Base-by-base conservation (phyloP, 441 rosid species). In the Sinapis alba region DNA sequence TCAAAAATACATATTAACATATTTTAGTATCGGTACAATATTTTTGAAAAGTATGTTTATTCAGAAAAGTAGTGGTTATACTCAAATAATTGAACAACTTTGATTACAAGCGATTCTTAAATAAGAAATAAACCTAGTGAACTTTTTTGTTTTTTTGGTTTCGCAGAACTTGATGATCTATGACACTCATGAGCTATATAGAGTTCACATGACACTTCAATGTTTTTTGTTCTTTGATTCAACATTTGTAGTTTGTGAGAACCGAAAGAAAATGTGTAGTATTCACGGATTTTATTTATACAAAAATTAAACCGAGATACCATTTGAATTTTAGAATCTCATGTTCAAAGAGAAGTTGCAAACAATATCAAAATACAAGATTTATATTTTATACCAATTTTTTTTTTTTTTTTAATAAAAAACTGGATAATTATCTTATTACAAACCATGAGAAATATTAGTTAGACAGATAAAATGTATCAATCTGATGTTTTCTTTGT, bases 131-230 rank as follows among this genome's bases (percentile, higher is more conserved):
- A 34, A 34, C 34, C 34, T 7, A 56, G 77, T 43, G 64, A 64
- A 41, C 58, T 7, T 36, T 12, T 36, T 12, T 13, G 32, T 54
- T 0, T 21, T 6, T 24, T 53, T n/a, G n/a, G 7, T 23, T 11
- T 12, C 24, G 12, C 59, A 2, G 47, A 57, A 73, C 51, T 27
- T 63, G 63, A 53, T 36, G 34, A 28, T 71, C 15, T 51, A 21
- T 63, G 54, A 12, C 64, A 21, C 26, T 71, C 67, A 71, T 61
- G 9, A 10, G 26, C 62, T 15, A 50, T 45, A 45, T 15, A 45
- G 9, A 34, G 41, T 34, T 34, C 41, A 34, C 41, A 38, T 38
- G 15, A 38, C 15, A 38, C 45, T 32, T 32, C 45, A 5, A 7
- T 6, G 32, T 60, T 60, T 1, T 10, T 16, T 3, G 30, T 8